Percentiles rank a stretch among this genome's conserved stretches.
Evolutionary conservation across 1,284 basidiomycete genomes (phyloP).

Genomic region (Ustilago curta): DNA sequence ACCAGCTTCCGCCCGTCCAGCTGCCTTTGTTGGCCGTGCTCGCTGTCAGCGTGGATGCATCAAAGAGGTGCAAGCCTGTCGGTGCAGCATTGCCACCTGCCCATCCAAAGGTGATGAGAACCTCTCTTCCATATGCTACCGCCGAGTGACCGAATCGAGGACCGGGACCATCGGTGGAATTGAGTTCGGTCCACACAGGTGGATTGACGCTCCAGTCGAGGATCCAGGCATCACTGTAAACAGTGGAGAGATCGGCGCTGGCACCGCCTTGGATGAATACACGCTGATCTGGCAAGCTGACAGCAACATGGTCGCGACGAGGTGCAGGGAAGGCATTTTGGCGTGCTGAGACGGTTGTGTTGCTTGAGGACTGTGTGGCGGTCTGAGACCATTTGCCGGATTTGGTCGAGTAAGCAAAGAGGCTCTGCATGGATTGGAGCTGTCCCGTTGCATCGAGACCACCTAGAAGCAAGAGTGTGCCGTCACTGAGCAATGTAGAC

Average conservation of each 20-base stretch:
- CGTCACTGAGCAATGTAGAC: conserved; percentile 60
- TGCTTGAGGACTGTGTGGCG: conserved; percentile 12
- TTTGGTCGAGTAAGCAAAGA: conserved; percentile 45
- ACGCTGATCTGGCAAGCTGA: conserved; percentile 55
- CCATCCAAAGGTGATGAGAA: conserved; percentile 60
- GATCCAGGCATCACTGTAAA: conserved; percentile 62
- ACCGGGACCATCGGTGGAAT: conserved; percentile 39
- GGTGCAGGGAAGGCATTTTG: conserved; percentile 40
- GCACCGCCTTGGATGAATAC: conserved; percentile 64
- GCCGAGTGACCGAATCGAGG: conserved; percentile 60
- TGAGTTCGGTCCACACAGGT: conserved; percentile 54
- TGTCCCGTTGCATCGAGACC: conserved; percentile 47
- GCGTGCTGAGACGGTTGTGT: not conserved
- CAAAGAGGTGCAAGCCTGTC: conserved; percentile 48
- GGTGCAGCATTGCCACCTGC: conserved; percentile 53
- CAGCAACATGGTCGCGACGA: conserved; percentile 60
- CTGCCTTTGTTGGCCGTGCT: conserved; percentile 26
- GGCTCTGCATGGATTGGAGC: conserved; percentile 50
- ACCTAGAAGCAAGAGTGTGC: conserved; percentile 57
- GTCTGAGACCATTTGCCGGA: conserved; percentile 43
- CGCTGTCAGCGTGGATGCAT: conserved; percentile 25
- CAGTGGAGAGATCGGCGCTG: conserved; percentile 52
- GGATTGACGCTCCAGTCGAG: conserved; percentile 61
- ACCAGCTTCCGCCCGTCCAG: conserved; percentile 57
- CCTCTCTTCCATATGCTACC: conserved; percentile 56